These are phyloP conservation scores for Capsella rubella DNA, from an alignment of 441 rosid genomes.

Conservation along the genomic window DNA sequence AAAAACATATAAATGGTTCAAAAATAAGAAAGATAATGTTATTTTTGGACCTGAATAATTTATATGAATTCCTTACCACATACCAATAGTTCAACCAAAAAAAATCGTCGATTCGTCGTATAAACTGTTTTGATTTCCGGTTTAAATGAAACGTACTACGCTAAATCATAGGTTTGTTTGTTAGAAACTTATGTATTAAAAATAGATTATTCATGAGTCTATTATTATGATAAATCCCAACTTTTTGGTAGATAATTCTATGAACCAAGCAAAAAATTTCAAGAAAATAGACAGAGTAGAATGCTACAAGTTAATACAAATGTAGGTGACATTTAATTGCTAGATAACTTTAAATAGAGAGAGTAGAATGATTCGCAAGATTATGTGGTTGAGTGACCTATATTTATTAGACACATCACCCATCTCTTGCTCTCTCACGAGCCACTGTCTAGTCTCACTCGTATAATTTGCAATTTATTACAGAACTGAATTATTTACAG, in stretches of 20 bases:
- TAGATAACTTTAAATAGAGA: slow-evolving; percentile 8
- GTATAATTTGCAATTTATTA: neutral
- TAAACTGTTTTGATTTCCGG: too few relatives aligned
- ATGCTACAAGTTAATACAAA: neutral
- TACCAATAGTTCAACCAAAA: too few relatives aligned
- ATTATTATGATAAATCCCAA: neutral
- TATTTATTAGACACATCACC: slow-evolving; percentile 33
- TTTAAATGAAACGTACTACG: too few relatives aligned
- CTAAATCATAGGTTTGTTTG: too few relatives aligned
- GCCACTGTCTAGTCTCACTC: neutral
- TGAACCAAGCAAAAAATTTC: neutral
- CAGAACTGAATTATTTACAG: slow-evolving; percentile 1
- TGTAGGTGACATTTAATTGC: slow-evolving; percentile 34
- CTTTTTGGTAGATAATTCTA: neutral
- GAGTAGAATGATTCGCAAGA: slow-evolving; percentile 29
- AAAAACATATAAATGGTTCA: neutral
- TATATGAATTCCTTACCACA: too few relatives aligned
- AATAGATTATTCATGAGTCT: slow-evolving; percentile 1
- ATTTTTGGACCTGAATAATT: neutral
- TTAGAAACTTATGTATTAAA: neutral
- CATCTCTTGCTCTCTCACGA: slow-evolving; percentile 7
- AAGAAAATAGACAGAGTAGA: neutral
- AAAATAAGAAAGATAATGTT: neutral
- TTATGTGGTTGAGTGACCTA: slow-evolving; percentile 22
- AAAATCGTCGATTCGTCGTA: too few relatives aligned